Evolutionary conservation across 78 protist genomes (phyloP).

Genomic region (Protostelium mycophagum): DNA sequence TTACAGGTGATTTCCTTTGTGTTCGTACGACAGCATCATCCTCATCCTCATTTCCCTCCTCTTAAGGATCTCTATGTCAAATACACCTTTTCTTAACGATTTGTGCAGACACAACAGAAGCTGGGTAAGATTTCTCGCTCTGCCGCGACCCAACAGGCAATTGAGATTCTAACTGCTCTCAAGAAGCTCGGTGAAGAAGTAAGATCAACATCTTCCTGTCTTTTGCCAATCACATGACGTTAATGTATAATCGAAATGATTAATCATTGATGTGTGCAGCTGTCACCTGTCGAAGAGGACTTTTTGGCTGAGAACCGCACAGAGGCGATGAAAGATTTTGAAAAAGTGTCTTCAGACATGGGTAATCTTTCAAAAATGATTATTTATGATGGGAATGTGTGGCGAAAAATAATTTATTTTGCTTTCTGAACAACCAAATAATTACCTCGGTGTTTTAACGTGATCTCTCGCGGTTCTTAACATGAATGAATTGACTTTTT

Average conservation of each 20-base stretch:
- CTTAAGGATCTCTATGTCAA: background rate
- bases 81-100: too few species aligned
- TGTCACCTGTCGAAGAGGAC: conserved; percentile 51
- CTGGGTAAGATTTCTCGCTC: conserved; percentile 61
- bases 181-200: conserved; percentile 58
- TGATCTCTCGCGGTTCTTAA: background rate
- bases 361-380: too few species aligned
- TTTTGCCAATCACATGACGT: background rate
- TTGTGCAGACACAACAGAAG: conserved; percentile 16
- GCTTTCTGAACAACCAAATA: too few species aligned
- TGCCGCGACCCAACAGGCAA: conserved; percentile 20
- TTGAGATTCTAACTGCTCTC: conserved; percentile 76
- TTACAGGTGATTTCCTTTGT: conserved; percentile 23
- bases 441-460: too few species aligned
- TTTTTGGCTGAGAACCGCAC: conserved; percentile 52
- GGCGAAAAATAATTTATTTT: too few species aligned
- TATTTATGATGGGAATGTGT: too few species aligned
- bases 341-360: conserved; percentile 29
- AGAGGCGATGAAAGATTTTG: conserved; percentile 54
- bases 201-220: background rate
- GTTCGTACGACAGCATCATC: background rate
- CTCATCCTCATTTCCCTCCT: background rate
- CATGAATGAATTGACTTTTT: background rate
- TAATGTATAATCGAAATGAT: background rate
- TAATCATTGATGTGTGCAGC: conserved; percentile 5